A percentile compares a stretch with the other conserved stretches of the same genome.
Conservation (phyloP, 177 flowering plant genomes). For the Vitis hybrid region DNA sequence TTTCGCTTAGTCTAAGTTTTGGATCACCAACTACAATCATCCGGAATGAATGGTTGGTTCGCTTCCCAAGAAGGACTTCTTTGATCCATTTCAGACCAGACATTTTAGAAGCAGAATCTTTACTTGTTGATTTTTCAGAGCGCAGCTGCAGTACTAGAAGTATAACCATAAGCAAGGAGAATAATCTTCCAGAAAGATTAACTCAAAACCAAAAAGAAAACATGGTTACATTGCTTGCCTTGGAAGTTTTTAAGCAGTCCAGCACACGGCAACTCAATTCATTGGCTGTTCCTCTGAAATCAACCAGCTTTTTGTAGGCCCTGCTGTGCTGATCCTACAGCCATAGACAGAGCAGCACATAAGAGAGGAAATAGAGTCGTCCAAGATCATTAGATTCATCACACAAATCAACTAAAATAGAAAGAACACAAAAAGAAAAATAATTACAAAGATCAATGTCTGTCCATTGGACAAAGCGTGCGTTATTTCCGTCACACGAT, state of each 20-base stretch:
- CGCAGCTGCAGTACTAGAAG: constrained; percentile 45
- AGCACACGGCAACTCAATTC: constrained; percentile 57
- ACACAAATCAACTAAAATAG: not conserved
- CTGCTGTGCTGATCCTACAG: constrained; percentile 76
- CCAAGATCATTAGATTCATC: not conserved
- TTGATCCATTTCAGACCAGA: constrained; percentile 79
- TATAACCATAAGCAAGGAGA: constrained; percentile 15
- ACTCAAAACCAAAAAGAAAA: not conserved
- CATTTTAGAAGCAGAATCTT: constrained; percentile 20
- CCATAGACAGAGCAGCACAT: constrained; percentile 12
- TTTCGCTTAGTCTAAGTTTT: constrained; percentile 57
- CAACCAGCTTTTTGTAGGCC: constrained; percentile 61
- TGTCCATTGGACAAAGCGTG: constrained; percentile 45
- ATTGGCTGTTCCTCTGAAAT: constrained; percentile 51
- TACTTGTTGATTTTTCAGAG: constrained; percentile 28
- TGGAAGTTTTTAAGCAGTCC: constrained; percentile 70
- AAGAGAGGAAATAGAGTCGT: constrained; percentile 1
- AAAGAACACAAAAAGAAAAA: not conserved
- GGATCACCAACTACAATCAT: constrained; percentile 93
- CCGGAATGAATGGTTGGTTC: constrained; percentile 74
- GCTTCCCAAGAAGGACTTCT: constrained; percentile 74
- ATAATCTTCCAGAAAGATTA: constrained; percentile 6
- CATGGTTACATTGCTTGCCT: constrained; percentile 45
- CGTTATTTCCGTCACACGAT: constrained; percentile 64
- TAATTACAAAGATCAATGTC: constrained; percentile 62